These are phyloP conservation scores for Lophiotrema nucula DNA, from an alignment of 495 filamentous ascomycete species.

Conservation along the genomic window DNA sequence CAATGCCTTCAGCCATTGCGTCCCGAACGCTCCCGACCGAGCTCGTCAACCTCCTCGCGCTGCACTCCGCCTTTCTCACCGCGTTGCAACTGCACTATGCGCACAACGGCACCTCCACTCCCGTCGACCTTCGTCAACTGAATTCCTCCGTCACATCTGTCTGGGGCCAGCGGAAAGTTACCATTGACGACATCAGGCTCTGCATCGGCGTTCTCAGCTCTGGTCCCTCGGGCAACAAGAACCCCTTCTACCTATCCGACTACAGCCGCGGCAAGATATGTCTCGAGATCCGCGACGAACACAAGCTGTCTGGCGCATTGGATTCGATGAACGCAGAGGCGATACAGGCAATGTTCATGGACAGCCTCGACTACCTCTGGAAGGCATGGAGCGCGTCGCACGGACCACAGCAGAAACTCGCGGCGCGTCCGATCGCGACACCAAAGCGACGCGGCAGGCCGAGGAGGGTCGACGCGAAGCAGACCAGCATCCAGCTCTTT, in stretches of 20 bases:
- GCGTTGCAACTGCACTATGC: conserved; percentile 59
- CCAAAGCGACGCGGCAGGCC: conserved; percentile 30
- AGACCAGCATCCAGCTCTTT: conserved; percentile 17
- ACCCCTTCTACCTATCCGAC: conserved; percentile 54
- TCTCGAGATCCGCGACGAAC: conserved; percentile 40
- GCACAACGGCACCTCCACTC: conserved; percentile 61
- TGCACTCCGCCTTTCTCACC: conserved; percentile 58
- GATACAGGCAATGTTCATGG: conserved; percentile 54
- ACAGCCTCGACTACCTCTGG: conserved; percentile 53
- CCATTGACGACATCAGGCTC: conserved; percentile 53
- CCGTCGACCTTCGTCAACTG: conserved; percentile 58
- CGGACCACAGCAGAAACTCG: neutral
- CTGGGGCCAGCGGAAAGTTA: conserved; percentile 62
- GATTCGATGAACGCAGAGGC: conserved; percentile 55
- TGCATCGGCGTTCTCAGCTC: conserved; percentile 52
- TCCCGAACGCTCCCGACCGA: conserved; percentile 48
- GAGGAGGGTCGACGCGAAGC: conserved; percentile 14
- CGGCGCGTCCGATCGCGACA: conserved; percentile 23
- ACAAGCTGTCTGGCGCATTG: conserved; percentile 46
- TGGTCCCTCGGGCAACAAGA: conserved; percentile 18
- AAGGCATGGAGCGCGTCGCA: conserved; percentile 28
- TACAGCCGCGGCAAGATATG: conserved; percentile 57
- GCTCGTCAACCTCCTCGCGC: conserved; percentile 54
- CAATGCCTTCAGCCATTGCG: conserved; percentile 13
- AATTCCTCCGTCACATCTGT: conserved; percentile 54